These are phyloP conservation scores for Penicillium sp. DNA, from an alignment of 2,329 filamentous ascomycete genomes.

Conservation along the genomic window DNA sequence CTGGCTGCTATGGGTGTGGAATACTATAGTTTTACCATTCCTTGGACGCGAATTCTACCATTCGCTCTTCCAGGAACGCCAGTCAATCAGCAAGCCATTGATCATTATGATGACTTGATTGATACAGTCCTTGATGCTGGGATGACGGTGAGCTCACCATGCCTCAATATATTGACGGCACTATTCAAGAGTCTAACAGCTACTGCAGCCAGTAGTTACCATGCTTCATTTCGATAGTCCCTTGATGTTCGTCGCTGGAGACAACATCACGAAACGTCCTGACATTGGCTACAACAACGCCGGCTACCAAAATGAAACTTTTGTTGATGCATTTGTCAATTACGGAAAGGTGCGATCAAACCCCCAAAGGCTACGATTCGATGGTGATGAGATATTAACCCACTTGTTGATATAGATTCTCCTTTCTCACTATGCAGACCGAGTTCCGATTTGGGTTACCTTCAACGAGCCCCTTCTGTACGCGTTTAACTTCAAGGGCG, in stretches of 20 bases:
- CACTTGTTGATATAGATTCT: constrained; percentile 21
- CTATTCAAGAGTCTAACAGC: not conserved
- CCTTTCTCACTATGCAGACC: constrained; percentile 41
- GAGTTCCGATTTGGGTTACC: constrained; percentile 45
- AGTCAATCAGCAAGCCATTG: constrained; percentile 49
- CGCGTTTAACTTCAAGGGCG: constrained; percentile 48
- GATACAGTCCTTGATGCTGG: constrained; percentile 45
- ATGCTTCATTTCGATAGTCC: constrained; percentile 39
- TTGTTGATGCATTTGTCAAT: constrained; percentile 43
- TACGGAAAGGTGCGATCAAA: constrained; percentile 35
- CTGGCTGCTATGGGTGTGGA: constrained; percentile 42
- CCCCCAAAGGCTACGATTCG: not conserved
- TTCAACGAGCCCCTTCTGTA: constrained; percentile 46
- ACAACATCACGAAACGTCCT: constrained; percentile 18
- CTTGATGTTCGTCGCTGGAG: constrained; percentile 24
- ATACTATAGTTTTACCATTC: constrained; percentile 49
- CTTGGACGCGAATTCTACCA: constrained; percentile 53
- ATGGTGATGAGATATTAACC: not conserved
- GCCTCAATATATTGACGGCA: too few species aligned
- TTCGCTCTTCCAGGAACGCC: constrained; percentile 48
- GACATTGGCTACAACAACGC: constrained; percentile 32
- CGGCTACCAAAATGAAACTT: constrained; percentile 41
- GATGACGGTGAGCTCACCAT: constrained; percentile 26
- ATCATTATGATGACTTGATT: constrained; percentile 54
- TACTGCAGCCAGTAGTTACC: constrained; percentile 44